phyloP scores from a whole-genome alignment of 129 eudicot genomes.

The Dittrichia graveolens region DNA sequence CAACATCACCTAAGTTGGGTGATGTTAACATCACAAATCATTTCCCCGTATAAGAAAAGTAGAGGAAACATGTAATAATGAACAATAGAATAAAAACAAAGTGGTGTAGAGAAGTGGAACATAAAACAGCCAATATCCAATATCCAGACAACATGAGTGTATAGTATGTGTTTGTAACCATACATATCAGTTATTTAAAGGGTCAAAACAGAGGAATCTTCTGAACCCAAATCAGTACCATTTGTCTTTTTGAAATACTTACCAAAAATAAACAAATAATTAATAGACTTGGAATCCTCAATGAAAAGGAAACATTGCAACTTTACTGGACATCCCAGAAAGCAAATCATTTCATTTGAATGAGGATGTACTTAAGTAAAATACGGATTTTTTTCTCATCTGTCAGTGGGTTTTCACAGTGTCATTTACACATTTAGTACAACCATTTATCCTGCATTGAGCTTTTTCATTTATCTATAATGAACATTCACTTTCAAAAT shows the following conservation, averaged over 20 bases:
- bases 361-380: slow-evolving; percentile 11
- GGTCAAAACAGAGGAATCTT: not conserved
- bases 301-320: too few species aligned
- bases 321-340: too few species aligned
- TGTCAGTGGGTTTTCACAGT: not conserved
- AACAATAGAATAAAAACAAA: not conserved
- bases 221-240: not conserved
- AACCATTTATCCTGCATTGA: slow-evolving; percentile 7
- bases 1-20: too few species aligned
- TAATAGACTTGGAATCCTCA: not conserved
- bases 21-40: too few species aligned
- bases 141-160: slow-evolving; percentile 6
- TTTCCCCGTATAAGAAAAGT: too few species aligned
- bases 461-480: not conserved
- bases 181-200: not conserved
- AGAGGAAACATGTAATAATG: slow-evolving; percentile 4
- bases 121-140: not conserved
- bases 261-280: not conserved
- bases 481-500: not conserved
- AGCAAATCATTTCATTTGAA: not conserved
- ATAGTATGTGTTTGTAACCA: slow-evolving; percentile 1
- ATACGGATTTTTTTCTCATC: not conserved
- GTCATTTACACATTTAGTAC: slow-evolving; percentile 1
- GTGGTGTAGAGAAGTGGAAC: not conserved
- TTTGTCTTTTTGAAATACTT: not conserved